A percentile compares a stretch with the other conserved stretches of the same genome.
Evolutionary conservation across 1,139 yeast genomes (phyloP).

Genomic region (Oligophagozyma castellii): DNA sequence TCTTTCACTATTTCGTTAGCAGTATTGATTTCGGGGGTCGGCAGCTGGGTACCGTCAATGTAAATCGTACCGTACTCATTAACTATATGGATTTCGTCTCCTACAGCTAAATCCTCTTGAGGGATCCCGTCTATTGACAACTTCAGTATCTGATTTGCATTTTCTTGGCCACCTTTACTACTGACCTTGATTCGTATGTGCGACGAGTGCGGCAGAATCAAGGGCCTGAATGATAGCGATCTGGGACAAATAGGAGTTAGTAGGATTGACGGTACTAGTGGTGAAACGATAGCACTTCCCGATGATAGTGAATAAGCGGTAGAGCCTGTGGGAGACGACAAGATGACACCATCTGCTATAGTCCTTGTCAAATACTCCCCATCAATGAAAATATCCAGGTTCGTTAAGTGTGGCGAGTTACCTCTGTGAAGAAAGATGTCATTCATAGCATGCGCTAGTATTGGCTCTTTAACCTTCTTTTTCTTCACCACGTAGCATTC

Average conservation of each 20-base stretch:
- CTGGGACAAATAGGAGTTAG: slow-evolving; percentile 87
- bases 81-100: slow-evolving; percentile 66
- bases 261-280: slow-evolving; percentile 68
- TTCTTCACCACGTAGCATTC: slow-evolving; percentile 53
- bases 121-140: slow-evolving; percentile 73
- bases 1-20: slow-evolving; percentile 11
- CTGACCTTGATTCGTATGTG: slow-evolving; percentile 54
- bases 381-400: slow-evolving; percentile 69
- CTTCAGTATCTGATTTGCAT: slow-evolving; percentile 32
- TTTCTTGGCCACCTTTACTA: slow-evolving; percentile 24
- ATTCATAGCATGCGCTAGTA: slow-evolving; percentile 64
- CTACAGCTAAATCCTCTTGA: slow-evolving; percentile 51
- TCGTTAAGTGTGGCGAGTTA: slow-evolving; percentile 70
- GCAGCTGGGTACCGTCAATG: slow-evolving; percentile 32
- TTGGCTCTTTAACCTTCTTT: slow-evolving; percentile 12
- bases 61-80: slow-evolving; percentile 45
- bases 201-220: slow-evolving; percentile 61
- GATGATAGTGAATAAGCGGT: slow-evolving; percentile 85
- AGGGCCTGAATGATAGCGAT: slow-evolving; percentile 74
- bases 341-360: slow-evolving; percentile 78
- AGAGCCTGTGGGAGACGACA: slow-evolving; percentile 89
- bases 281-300: slow-evolving; percentile 90
- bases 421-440: slow-evolving; percentile 85
- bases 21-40: slow-evolving; percentile 13
- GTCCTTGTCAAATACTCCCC: slow-evolving; percentile 77